These are phyloP conservation scores for Mycena maculata DNA, from an alignment of 768 basidiomycete species.

Conservation along the genomic window DNA sequence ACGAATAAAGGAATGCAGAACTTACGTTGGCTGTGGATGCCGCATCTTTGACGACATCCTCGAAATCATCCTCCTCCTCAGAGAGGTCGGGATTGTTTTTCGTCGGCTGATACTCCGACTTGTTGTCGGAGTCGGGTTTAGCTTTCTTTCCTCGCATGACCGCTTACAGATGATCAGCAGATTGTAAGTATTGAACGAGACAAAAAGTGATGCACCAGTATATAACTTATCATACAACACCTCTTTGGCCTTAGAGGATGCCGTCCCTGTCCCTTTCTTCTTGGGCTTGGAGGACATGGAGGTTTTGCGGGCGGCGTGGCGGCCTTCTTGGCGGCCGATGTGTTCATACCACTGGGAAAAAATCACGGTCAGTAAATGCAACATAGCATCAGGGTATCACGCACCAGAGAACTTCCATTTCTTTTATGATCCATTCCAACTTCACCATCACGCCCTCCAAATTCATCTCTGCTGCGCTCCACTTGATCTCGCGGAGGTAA, in stretches of 20 bases:
- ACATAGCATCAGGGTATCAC: neutral
- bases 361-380: neutral
- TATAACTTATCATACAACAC: too few relatives aligned
- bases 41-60: neutral
- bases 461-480: too few relatives aligned
- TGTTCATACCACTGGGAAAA: neutral
- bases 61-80: too few relatives aligned
- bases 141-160: neutral
- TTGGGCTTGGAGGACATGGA: neutral
- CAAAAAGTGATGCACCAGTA: neutral
- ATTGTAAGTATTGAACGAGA: too few relatives aligned
- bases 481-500: too few relatives aligned
- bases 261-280: neutral
- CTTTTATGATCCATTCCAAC: conserved; percentile 8
- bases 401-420: conserved; percentile 18
- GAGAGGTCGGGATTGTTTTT: neutral
- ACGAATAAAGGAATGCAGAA: neutral
- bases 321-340: neutral
- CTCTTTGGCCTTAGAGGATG: neutral
- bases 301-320: neutral
- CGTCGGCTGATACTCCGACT: neutral
- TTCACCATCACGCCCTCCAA: conserved; percentile 5
- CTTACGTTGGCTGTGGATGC: neutral
- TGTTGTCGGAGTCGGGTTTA: neutral
- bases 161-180: neutral